A percentile compares a stretch with the other conserved stretches of the same genome.
These are phyloP conservation scores for Curvularia verruculosa DNA, from an alignment of 2,329 filamentous ascomycete genomes.

Conservation along the genomic window DNA sequence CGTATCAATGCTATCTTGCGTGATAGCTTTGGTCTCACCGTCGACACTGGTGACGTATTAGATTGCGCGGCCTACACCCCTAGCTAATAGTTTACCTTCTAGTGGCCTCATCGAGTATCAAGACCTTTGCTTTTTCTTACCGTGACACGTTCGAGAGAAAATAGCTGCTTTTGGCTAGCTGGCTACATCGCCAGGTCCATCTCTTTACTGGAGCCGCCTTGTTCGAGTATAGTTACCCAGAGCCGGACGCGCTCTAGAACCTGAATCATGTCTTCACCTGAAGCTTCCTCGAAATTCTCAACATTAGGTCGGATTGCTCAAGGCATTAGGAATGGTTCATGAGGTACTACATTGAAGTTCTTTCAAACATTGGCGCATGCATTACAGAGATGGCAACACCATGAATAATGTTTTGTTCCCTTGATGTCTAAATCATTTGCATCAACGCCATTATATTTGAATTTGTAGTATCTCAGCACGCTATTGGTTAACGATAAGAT, in stretches of 20 bases:
- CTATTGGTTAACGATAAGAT: background rate
- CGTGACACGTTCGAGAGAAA: conserved; percentile 61
- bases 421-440: background rate
- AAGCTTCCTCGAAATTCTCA: conserved; percentile 47
- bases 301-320: conserved; percentile 56
- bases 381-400: conserved; percentile 54
- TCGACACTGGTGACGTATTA: background rate
- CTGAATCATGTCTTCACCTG: conserved; percentile 44
- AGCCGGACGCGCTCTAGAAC: conserved; percentile 54
- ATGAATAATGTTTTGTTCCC: conserved; percentile 51
- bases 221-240: conserved; percentile 24
- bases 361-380: conserved; percentile 49
- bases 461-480: background rate
- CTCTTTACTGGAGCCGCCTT: background rate
- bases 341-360: conserved; percentile 54
- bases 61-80: background rate
- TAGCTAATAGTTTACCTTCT: background rate
- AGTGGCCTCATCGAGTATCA: conserved; percentile 63
- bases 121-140: conserved; percentile 60
- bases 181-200: conserved; percentile 52
- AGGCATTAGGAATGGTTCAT: conserved; percentile 57
- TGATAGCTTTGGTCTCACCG: conserved; percentile 1
- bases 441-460: conserved; percentile 14
- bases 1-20: conserved; percentile 14
- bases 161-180: conserved; percentile 73